Base-by-base conservation (phyloP, 2,329 filamentous ascomycete genomes). In the Hypoxylon sp. region DNA sequence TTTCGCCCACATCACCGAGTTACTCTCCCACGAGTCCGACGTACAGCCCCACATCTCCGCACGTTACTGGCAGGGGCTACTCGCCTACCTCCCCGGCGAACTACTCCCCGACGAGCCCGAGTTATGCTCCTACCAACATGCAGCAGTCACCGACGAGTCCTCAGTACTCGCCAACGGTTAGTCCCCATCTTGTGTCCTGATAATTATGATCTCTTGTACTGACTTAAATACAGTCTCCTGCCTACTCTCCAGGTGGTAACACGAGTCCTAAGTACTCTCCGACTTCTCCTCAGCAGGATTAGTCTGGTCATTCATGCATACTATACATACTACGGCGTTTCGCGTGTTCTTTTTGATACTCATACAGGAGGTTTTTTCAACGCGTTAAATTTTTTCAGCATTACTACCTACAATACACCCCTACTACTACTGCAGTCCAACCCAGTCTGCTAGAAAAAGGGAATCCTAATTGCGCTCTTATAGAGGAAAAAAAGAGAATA, bases 1-100 rank as follows among this genome's bases (percentile, higher is more conserved):
- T n/a, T n/a, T 90, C 88, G 42, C 88, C 88, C 2, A 88, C 87
- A 1, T 91, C 88, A 30, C 88, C 88, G 26, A 83, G 78, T 54
- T 91, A 90, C 71, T 87, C 84, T 3, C 86, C 87, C 2, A 86
- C 84, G 4, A 87, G 83, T 60, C 87, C 87, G 46, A 84, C 80
- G 65, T 90, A 90, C 73, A 88, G 84, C 65, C 86, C 86, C n/a
- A 83, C 85, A 3, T 87, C 82, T 41, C 86, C 78, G 61, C 82
- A 78, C 67, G 87, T 88, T 35, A 85, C 85, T 2, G 90, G 88
- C 38, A 88, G 88, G n/a, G 83, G 80, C 16, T 92, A 89, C 76
- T 91, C 89, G 48, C 89, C 90, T 2, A 89, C 88, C 5, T 91
- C 88, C 29, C 82, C 82, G 8, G 77, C 78, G 54, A 76, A 78